Conservation (phyloP, 257 asterid species). For the Marsdenia floribunda region DNA sequence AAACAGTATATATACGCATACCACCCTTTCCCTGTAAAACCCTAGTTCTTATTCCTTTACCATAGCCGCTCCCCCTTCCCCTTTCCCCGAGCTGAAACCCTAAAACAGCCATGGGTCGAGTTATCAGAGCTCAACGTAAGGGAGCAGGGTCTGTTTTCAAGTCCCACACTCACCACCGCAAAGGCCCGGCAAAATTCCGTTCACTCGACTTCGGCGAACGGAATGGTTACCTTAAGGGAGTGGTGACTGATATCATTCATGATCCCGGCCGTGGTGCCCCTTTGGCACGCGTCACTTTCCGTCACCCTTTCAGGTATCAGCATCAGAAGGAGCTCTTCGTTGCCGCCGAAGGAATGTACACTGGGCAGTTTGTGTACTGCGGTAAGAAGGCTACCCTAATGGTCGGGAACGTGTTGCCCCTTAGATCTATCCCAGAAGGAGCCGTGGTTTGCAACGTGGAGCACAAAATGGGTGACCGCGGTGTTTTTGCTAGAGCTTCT, state of each 20-base stretch:
- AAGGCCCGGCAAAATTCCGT: conserved; percentile 71
- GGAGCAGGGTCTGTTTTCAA: conserved; percentile 73
- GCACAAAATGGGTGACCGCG: conserved; percentile 73
- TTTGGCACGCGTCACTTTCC: conserved; percentile 60
- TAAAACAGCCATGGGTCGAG: conserved; percentile 51
- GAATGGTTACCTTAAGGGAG: conserved; percentile 76
- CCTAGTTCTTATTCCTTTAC: not conserved
- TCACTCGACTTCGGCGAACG: conserved; percentile 78
- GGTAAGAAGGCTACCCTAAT: conserved; percentile 64
- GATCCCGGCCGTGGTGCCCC: conserved; percentile 88
- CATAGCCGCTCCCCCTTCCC: not conserved
- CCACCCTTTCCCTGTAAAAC: not conserved
- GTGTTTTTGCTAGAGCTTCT: conserved; percentile 64
- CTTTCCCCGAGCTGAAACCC: conserved; percentile 7
- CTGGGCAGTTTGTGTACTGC: conserved; percentile 65
- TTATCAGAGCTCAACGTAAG: conserved; percentile 71
- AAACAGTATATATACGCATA: not conserved
- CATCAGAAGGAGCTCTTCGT: conserved; percentile 77
- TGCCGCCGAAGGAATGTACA: conserved; percentile 73
- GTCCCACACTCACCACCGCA: conserved; percentile 80
- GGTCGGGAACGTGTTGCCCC: conserved; percentile 67
- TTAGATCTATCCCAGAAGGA: conserved; percentile 72
- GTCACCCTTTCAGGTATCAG: conserved; percentile 69
- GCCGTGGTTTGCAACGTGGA: conserved; percentile 79
- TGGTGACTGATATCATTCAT: conserved; percentile 59